Evolutionary conservation across 2,329 filamentous ascomycete species (phyloP).

Genomic region (Emergomyces orientalis): DNA sequence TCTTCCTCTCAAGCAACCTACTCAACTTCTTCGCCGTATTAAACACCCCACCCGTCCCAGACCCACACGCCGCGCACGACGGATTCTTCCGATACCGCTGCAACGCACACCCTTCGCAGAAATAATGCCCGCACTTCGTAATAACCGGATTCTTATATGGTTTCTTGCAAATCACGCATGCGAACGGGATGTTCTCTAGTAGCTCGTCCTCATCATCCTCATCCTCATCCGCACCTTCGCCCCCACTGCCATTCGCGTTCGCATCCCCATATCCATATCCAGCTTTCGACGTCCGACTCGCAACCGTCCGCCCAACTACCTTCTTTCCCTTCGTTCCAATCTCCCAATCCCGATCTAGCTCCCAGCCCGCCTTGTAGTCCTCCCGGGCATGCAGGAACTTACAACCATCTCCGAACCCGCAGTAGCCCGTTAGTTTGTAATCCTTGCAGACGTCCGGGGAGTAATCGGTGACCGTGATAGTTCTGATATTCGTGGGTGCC

Average conservation of each 20-base stretch:
- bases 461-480: constrained; percentile 82
- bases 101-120: constrained; percentile 83
- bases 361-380: constrained; percentile 80
- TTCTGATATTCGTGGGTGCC: constrained; percentile 75
- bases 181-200: constrained; percentile 78
- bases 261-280: constrained; percentile 38
- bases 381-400: constrained; percentile 57
- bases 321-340: constrained; percentile 53
- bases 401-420: constrained; percentile 67
- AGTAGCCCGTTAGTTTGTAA: constrained; percentile 68
- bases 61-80: constrained; percentile 73
- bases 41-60: constrained; percentile 81
- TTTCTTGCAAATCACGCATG: constrained; percentile 74
- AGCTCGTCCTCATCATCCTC: constrained; percentile 58
- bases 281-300: constrained; percentile 36
- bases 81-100: constrained; percentile 80
- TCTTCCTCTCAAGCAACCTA: constrained; percentile 65
- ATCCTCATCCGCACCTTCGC: constrained; percentile 40
- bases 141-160: constrained; percentile 71
- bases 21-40: constrained; percentile 77
- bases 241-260: constrained; percentile 35
- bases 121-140: constrained; percentile 91
- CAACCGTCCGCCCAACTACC: constrained; percentile 40
- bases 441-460: constrained; percentile 93
- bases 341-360: constrained; percentile 92